These are phyloP conservation scores for Sporothrix phasma DNA, from an alignment of 2,329 filamentous ascomycete species.

Conservation along the genomic window DNA sequence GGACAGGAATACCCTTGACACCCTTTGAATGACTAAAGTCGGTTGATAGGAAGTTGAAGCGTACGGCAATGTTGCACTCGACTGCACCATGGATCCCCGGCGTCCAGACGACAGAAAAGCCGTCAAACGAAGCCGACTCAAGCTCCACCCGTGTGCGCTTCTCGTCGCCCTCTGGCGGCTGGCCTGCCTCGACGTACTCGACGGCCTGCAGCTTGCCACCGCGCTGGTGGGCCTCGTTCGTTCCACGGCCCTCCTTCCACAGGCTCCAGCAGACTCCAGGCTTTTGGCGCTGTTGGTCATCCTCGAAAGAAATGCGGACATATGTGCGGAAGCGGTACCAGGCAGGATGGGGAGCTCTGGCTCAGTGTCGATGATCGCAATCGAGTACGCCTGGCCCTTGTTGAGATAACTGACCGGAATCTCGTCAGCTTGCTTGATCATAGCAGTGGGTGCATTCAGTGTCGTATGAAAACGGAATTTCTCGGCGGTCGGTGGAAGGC, in stretches of 20 bases:
- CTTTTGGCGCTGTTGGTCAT: conserved; percentile 81
- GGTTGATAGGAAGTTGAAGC: conserved; percentile 97
- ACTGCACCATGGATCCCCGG: conserved; percentile 56
- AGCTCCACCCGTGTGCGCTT: conserved; percentile 60
- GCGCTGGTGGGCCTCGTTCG: conserved; percentile 86
- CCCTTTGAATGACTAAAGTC: conserved; percentile 99
- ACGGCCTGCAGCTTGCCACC: conserved; percentile 90
- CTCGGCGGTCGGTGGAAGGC: conserved; percentile 46
- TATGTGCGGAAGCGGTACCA: conserved; percentile 76
- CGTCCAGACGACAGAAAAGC: conserved; percentile 85
- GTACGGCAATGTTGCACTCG: conserved; percentile 79
- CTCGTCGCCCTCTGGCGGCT: conserved; percentile 51
- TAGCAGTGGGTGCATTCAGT: conserved; percentile 87
- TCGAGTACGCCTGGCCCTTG: conserved; percentile 88
- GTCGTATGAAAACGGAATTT: conserved; percentile 86
- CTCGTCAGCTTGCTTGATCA: conserved; percentile 82
- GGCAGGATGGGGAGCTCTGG: conserved; percentile 48
- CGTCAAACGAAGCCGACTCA: conserved; percentile 77
- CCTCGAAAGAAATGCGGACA: conserved; percentile 92
- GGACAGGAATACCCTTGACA: conserved; percentile 91
- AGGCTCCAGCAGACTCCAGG: conserved; percentile 62
- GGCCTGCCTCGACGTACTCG: conserved; percentile 69
- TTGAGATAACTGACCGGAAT: conserved; percentile 98
- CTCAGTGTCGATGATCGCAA: conserved; percentile 71
- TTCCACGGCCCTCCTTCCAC: conserved; percentile 94